These are phyloP conservation scores for Macadamia integrifolia DNA, from an alignment of 164 flowering plant genomes.

Conservation along the genomic window DNA sequence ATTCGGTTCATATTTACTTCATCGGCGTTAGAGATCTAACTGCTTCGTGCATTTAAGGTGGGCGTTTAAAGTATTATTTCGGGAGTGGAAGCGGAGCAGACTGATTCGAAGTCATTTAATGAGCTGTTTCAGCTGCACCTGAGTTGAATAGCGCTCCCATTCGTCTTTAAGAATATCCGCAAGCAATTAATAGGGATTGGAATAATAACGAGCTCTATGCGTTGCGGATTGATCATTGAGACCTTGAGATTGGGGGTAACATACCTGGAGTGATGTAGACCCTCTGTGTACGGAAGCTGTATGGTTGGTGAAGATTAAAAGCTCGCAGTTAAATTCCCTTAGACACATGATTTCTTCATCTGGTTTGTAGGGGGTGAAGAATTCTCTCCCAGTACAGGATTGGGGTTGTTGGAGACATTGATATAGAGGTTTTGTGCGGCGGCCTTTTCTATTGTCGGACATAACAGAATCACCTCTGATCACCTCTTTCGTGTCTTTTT, in stretches of 20 bases:
- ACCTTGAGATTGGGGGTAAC: not conserved
- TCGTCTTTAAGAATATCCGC: not conserved
- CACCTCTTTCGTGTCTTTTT: not conserved
- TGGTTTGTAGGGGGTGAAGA: not conserved
- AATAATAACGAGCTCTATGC: not conserved
- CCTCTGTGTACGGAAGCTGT: slow-evolving; percentile 1
- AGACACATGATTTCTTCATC: not conserved
- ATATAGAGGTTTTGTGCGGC: not conserved
- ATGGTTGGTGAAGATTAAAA: slow-evolving; percentile 17
- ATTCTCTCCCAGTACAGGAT: not conserved
- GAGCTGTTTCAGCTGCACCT: slow-evolving; percentile 2
- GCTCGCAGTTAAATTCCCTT: not conserved
- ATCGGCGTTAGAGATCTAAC: slow-evolving; percentile 1
- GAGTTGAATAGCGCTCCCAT: not conserved
- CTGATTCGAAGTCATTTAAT: not conserved
- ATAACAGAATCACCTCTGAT: not conserved
- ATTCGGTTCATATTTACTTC: too few relatives aligned
- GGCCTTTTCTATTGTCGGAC: not conserved
- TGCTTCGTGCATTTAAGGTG: not conserved
- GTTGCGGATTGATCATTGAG: not conserved
- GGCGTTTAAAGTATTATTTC: not conserved
- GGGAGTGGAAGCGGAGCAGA: not conserved
- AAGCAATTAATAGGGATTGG: not conserved
- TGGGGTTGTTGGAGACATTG: slow-evolving; percentile 10
- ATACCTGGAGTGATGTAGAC: not conserved